phyloP scores from a whole-genome alignment of 495 filamentous ascomycete genomes.

The Trichoderma orchidacearum region DNA sequence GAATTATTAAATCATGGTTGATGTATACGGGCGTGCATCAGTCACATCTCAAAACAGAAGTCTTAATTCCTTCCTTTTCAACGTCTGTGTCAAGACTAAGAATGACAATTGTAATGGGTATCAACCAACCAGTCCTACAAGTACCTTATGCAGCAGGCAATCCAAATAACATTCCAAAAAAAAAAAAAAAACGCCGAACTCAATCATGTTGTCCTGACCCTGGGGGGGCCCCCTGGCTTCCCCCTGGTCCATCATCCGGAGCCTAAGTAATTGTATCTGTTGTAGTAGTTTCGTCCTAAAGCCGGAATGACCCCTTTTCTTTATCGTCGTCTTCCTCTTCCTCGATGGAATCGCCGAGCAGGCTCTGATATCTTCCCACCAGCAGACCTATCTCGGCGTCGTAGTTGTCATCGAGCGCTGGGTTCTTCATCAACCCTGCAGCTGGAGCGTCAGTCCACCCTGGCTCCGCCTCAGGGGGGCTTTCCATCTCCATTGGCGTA shows the following conservation, averaged over 20 bases:
- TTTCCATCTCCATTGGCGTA: background rate
- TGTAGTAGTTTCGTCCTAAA: background rate
- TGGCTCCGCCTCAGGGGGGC: background rate
- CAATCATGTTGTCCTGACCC: background rate
- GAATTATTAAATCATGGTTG: too few relatives aligned
- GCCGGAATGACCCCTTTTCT: background rate
- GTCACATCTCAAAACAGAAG: background rate
- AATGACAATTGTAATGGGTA: background rate
- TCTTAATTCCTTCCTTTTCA: background rate
- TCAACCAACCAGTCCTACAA: background rate
- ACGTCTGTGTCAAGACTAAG: background rate
- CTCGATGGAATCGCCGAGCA: background rate
- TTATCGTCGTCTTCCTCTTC: background rate
- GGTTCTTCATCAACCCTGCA: background rate
- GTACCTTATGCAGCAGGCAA: background rate
- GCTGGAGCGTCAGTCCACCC: background rate
- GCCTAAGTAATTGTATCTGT: background rate
- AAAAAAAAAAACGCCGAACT: background rate
- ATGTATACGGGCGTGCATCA: too few relatives aligned
- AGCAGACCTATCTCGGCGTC: background rate
- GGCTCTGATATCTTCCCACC: background rate
- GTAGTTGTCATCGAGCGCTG: background rate
- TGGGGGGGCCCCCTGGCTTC: background rate
- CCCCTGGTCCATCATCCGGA: background rate
- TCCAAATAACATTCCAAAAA: background rate